Conservation (phyloP, 768 basidiomycete genomes). For the Saitozyma podzolica region DNA sequence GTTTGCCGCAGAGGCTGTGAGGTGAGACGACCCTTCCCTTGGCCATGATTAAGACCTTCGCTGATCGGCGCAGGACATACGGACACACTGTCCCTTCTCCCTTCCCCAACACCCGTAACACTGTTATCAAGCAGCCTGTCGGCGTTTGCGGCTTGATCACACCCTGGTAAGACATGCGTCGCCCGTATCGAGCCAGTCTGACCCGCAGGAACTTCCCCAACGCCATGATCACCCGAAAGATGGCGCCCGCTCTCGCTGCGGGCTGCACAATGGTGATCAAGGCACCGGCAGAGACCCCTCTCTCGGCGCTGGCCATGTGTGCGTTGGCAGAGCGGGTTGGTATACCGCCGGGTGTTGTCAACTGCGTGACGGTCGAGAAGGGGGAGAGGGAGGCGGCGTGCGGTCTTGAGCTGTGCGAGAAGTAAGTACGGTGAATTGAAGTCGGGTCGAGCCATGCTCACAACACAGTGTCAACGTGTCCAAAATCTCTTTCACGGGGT, state of each 20-base stretch:
- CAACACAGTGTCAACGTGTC: conserved; percentile 17
- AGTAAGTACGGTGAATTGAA: conserved; percentile 1
- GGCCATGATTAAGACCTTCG: not conserved
- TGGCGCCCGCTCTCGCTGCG: conserved; percentile 39
- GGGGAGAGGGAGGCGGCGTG: conserved; percentile 28
- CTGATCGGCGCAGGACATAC: conserved; percentile 10
- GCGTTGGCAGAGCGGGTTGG: conserved; percentile 31
- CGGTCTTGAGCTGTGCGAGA: conserved; percentile 29
- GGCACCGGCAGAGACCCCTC: conserved; percentile 36
- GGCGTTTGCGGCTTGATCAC: conserved; percentile 52
- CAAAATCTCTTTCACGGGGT: conserved; percentile 41
- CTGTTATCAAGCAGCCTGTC: conserved; percentile 57
- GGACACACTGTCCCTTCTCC: conserved; percentile 30
- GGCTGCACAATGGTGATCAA: conserved; percentile 37
- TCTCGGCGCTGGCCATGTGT: conserved; percentile 33
- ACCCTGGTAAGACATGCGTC: conserved; percentile 19
- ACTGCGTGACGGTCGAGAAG: conserved; percentile 27
- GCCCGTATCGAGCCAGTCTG: not conserved
- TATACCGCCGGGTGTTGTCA: conserved; percentile 38
- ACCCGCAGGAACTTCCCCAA: conserved; percentile 39
- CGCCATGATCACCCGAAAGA: conserved; percentile 39
- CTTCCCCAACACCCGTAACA: conserved; percentile 24
- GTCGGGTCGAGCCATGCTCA: not conserved
- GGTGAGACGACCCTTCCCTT: conserved; percentile 11
- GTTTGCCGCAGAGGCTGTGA: conserved; percentile 36